phyloP scores from a whole-genome alignment of 192 early-diverging fungal species.

The Linnemannia schmuckeri region DNA sequence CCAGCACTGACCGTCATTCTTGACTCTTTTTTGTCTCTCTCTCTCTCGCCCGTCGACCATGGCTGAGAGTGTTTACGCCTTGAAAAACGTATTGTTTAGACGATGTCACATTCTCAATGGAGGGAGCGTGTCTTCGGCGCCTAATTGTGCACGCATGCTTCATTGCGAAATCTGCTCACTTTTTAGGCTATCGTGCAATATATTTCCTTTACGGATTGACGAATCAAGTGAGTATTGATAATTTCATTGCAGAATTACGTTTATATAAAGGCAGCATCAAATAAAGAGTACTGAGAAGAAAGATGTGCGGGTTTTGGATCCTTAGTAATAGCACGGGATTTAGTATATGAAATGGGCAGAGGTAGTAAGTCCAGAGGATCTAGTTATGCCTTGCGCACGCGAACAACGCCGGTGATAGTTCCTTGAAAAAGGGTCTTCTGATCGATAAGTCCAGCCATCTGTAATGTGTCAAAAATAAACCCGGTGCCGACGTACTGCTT shows the following conservation, averaged over 20 bases:
- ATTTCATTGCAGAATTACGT: neutral
- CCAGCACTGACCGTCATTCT: neutral
- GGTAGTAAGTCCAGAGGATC: slow-evolving; percentile 5
- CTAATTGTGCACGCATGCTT: too few species aligned
- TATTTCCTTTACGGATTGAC: too few species aligned
- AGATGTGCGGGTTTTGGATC: neutral
- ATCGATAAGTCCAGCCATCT: slow-evolving; percentile 35
- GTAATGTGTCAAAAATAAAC: slow-evolving; percentile 32
- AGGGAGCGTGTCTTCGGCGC: neutral
- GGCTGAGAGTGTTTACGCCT: neutral
- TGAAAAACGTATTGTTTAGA: neutral
- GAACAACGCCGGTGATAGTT: slow-evolving; percentile 33
- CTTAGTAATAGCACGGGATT: neutral
- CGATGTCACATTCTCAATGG: neutral
- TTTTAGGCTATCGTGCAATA: too few species aligned
- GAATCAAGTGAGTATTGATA: too few species aligned
- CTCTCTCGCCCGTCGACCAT: neutral
- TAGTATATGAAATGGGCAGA: slow-evolving; percentile 6
- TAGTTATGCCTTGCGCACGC: slow-evolving; percentile 32
- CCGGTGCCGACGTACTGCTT: slow-evolving; percentile 30
- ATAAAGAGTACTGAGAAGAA: neutral
- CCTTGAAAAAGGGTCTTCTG: slow-evolving; percentile 19
- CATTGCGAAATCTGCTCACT: too few species aligned
- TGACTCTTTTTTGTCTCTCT: neutral
- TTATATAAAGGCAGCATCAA: neutral